Base-by-base conservation (phyloP, 169 alveolate species). In the Plasmodium vivax region DNA sequence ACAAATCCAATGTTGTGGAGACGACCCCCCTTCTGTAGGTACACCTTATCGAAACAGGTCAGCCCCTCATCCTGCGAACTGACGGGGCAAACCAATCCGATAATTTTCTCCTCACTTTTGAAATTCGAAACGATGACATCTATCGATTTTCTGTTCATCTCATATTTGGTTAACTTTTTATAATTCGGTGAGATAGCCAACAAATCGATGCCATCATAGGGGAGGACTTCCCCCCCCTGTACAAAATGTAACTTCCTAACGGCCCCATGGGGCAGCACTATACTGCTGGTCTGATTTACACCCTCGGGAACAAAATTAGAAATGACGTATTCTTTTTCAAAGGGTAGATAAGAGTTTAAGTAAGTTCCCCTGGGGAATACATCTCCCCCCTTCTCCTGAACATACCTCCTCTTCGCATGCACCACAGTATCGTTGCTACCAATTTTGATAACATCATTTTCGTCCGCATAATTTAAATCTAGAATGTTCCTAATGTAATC, bases 51-150 rank as follows among this genome's bases (percentile, higher is more conserved):
- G 45, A 83, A 83, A 10, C 91, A 83, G 1, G 16, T 32, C 30
- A 83, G 10, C 8, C 79, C 81, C 7, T 83, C 91, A 41, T 19
- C 32, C n/a, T n/a, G 10, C 19, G 83, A n/a, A 47, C 5, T 82
- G 0, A 83, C 23, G 12, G 92, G 79, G 32, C 92, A 83, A 23
- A 68, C 82, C 16, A 83, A 83, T 45, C 92, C 92, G 23, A 83
- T 8, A 0, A 41, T 47, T 83, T 83, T 83, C 7, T 83, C 51
- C 23, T 34, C n/a, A 83, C 62, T 41, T 68, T 68, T 68, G 27
- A 83, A 83, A 3, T 83, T 23, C 9, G 92, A 32, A 62, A 83
- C 23, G 14, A 83, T 62, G 1, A 83, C 47, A 68, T 83, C 75
- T 36, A 83, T 16, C 6, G 47, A 68, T 62, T 83, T 62, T 41